These are phyloP conservation scores for Hypoxylon fragiforme DNA, from an alignment of 495 filamentous ascomycete genomes.

Conservation along the genomic window DNA sequence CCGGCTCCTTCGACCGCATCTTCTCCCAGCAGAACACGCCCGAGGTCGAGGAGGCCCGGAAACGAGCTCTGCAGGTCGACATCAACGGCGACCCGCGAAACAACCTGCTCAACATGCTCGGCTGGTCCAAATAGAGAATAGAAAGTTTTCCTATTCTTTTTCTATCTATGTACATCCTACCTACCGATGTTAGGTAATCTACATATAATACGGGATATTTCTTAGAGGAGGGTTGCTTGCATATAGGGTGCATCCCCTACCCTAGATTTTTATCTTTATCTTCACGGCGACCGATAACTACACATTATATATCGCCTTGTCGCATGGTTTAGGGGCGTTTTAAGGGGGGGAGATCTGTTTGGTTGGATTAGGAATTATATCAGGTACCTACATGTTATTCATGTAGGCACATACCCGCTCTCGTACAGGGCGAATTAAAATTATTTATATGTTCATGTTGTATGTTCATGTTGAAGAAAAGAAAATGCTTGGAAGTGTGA, in stretches of 20 bases:
- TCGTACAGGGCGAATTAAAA: background rate
- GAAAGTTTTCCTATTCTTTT: too few relatives aligned
- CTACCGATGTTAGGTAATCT: background rate
- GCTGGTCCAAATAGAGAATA: slow-evolving; percentile 34
- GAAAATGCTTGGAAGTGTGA: background rate
- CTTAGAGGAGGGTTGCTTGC: slow-evolving; percentile 5
- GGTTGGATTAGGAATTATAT: slow-evolving; percentile 8
- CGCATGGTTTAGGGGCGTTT: slow-evolving; percentile 33
- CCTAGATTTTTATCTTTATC: too few relatives aligned
- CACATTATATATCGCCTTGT: slow-evolving; percentile 18
- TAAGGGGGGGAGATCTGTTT: slow-evolving; percentile 7
- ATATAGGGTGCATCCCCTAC: slow-evolving; percentile 1
- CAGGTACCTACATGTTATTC: background rate
- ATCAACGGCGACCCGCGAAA: slow-evolving; percentile 45
- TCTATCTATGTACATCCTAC: too few relatives aligned
- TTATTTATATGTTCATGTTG: background rate
- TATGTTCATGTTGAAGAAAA: too few relatives aligned
- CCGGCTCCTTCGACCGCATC: slow-evolving; percentile 43
- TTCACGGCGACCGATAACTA: too few relatives aligned
- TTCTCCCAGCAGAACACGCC: slow-evolving; percentile 48
- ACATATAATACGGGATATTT: slow-evolving; percentile 1
- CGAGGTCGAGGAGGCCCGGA: slow-evolving; percentile 38
- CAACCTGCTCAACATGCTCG: slow-evolving; percentile 43
- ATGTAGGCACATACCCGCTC: background rate
- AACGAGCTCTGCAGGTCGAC: slow-evolving; percentile 35